phyloP scores from a whole-genome alignment of 1,284 basidiomycete genomes.

The Tetrapyrgos nigripes region DNA sequence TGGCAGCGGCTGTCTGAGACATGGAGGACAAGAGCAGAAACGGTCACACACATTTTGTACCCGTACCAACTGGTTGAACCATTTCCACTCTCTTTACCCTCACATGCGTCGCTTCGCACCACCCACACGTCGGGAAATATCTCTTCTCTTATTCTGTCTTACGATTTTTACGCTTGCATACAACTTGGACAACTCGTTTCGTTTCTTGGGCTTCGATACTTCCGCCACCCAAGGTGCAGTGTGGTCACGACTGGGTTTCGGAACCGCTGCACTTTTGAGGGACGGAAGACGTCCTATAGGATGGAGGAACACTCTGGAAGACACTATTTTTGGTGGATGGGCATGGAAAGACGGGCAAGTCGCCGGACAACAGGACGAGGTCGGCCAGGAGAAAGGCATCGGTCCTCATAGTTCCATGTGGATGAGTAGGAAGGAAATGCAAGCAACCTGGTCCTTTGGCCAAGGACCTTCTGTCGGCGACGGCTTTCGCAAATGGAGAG shows the following conservation, averaged over 20 bases:
- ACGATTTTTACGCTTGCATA: slow-evolving; percentile 69
- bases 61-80: too few species aligned
- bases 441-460: slow-evolving; percentile 33
- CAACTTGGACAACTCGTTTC: slow-evolving; percentile 66
- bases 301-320: slow-evolving; percentile 61
- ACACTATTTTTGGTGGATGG: slow-evolving; percentile 70
- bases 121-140: slow-evolving; percentile 68
- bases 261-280: slow-evolving; percentile 39
- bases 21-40: slow-evolving; percentile 1
- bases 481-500: slow-evolving; percentile 58
- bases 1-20: slow-evolving; percentile 3
- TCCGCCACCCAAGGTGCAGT: slow-evolving; percentile 39
- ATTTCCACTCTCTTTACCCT: not conserved
- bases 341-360: slow-evolving; percentile 64
- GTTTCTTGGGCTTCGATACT: slow-evolving; percentile 51
- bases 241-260: slow-evolving; percentile 46
- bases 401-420: slow-evolving; percentile 47
- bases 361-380: slow-evolving; percentile 53
- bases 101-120: slow-evolving; percentile 60
- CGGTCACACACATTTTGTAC: not conserved
- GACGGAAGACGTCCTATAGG: slow-evolving; percentile 57
- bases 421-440: slow-evolving; percentile 36
- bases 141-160: slow-evolving; percentile 64
- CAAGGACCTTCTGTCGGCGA: slow-evolving; percentile 55
- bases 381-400: slow-evolving; percentile 42